These are phyloP conservation scores for Penicillium silybi DNA, from an alignment of 495 filamentous ascomycete species.

Conservation along the genomic window DNA sequence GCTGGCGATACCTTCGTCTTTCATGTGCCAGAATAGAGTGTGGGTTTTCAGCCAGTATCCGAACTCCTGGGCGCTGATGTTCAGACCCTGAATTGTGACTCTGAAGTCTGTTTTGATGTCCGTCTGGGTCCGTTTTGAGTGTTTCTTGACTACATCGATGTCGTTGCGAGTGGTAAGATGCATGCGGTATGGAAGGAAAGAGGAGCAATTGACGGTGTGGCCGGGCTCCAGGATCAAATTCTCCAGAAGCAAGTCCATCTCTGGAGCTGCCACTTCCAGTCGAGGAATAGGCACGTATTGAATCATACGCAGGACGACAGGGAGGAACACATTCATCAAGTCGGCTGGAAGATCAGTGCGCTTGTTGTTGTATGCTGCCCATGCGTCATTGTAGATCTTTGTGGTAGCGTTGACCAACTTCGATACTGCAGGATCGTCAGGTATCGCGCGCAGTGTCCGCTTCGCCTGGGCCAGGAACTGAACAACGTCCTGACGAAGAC, in stretches of 20 bases:
- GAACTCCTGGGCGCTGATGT: slow-evolving; percentile 76
- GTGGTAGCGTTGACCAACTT: slow-evolving; percentile 59
- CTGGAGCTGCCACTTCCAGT: slow-evolving; percentile 76
- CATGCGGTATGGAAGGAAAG: slow-evolving; percentile 83
- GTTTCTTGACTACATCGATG: slow-evolving; percentile 76
- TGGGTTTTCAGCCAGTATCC: slow-evolving; percentile 76
- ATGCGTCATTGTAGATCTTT: slow-evolving; percentile 64
- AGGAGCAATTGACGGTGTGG: slow-evolving; percentile 74
- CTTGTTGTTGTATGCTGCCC: slow-evolving; percentile 49
- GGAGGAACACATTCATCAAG: slow-evolving; percentile 71
- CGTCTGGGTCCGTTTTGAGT: slow-evolving; percentile 63
- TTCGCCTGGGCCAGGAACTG: slow-evolving; percentile 65
- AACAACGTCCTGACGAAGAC: slow-evolving; percentile 69
- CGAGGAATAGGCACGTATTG: slow-evolving; percentile 88
- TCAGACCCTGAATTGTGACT: slow-evolving; percentile 73
- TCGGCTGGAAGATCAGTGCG: slow-evolving; percentile 74
- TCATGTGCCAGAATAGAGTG: slow-evolving; percentile 59
- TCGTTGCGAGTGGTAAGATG: slow-evolving; percentile 80
- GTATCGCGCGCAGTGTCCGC: slow-evolving; percentile 60
- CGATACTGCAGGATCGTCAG: slow-evolving; percentile 66
- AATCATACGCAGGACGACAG: slow-evolving; percentile 67
- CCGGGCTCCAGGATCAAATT: slow-evolving; percentile 91
- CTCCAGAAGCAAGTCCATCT: slow-evolving; percentile 81
- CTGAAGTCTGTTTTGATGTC: slow-evolving; percentile 66
- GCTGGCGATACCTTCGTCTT: slow-evolving; percentile 78